These are phyloP conservation scores for Pseudocercospora fuligena DNA, from an alignment of 2,329 filamentous ascomycete species.

Conservation along the genomic window DNA sequence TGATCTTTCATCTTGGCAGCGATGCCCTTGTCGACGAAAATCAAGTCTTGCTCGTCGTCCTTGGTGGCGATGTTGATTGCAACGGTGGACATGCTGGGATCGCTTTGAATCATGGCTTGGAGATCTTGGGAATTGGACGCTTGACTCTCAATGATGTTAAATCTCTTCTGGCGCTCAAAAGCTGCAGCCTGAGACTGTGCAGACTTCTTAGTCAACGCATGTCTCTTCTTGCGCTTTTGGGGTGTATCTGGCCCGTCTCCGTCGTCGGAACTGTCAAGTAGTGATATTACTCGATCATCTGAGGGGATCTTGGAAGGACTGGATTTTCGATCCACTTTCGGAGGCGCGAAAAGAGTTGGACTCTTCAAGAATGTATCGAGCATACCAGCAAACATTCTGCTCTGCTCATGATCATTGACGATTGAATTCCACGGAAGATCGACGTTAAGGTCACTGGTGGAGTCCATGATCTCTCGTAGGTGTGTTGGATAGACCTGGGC, in stretches of 20 bases:
- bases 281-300: constrained; percentile 6
- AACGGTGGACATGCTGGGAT: constrained; percentile 43
- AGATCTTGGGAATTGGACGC: constrained; percentile 30
- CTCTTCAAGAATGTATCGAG: constrained; percentile 22
- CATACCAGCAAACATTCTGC: constrained; percentile 8
- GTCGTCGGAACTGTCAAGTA: constrained; percentile 25
- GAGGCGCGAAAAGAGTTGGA: constrained; percentile 24
- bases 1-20: constrained; percentile 73
- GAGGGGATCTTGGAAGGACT: constrained; percentile 5
- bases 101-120: constrained; percentile 28
- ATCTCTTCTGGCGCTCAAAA: constrained; percentile 27
- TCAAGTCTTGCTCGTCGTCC: constrained; percentile 61
- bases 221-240: constrained; percentile 27
- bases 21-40: constrained; percentile 69
- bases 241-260: constrained; percentile 17
- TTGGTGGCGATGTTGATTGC: constrained; percentile 68
- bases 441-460: not conserved
- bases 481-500: constrained; percentile 12
- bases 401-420: constrained; percentile 1
- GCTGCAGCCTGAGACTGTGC: constrained; percentile 28
- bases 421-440: constrained; percentile 11
- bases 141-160: constrained; percentile 26
- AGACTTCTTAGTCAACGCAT: constrained; percentile 23
- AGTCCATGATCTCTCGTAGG: not conserved
- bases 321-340: constrained; percentile 12